phyloP scores from a whole-genome alignment of 2,329 filamentous ascomycete species.

The Aphanoascus verrucosus region DNA sequence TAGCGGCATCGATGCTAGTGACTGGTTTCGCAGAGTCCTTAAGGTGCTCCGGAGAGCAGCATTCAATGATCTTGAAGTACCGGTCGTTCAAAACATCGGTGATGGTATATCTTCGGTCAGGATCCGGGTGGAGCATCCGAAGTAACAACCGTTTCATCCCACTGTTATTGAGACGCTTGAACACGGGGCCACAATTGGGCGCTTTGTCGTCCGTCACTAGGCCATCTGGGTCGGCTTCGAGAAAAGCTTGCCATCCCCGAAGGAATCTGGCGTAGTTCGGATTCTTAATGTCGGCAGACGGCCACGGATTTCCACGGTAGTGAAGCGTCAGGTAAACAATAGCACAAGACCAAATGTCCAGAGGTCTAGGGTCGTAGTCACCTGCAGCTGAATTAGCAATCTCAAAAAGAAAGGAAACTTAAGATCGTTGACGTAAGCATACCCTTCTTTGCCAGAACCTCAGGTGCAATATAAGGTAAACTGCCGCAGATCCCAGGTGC shows the following conservation, averaged over 20 bases:
- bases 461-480: conserved; percentile 76
- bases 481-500: conserved; percentile 74
- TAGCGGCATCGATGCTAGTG: conserved; percentile 41
- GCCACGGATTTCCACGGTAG: conserved; percentile 64
- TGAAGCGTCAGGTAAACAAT: conserved; percentile 72
- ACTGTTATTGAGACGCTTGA: conserved; percentile 50
- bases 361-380: conserved; percentile 60
- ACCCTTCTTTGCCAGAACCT: conserved; percentile 60
- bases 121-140: conserved; percentile 73
- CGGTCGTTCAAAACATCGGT: conserved; percentile 56
- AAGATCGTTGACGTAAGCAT: conserved; percentile 19
- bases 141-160: conserved; percentile 61
- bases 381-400: conserved; percentile 24
- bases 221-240: conserved; percentile 44
- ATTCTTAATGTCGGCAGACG: conserved; percentile 49
- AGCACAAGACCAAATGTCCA: conserved; percentile 79
- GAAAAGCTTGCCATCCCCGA: conserved; percentile 58
- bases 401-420: neutral
- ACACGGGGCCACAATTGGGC: conserved; percentile 55
- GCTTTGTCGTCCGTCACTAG: conserved; percentile 50
- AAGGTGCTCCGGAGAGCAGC: conserved; percentile 58
- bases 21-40: conserved; percentile 48
- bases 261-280: conserved; percentile 55
- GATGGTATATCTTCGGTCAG: conserved; percentile 58
- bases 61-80: conserved; percentile 66